Evolutionary conservation across 169 alveolate species (phyloP).

Genomic region (Eimeria falciformis): DNA sequence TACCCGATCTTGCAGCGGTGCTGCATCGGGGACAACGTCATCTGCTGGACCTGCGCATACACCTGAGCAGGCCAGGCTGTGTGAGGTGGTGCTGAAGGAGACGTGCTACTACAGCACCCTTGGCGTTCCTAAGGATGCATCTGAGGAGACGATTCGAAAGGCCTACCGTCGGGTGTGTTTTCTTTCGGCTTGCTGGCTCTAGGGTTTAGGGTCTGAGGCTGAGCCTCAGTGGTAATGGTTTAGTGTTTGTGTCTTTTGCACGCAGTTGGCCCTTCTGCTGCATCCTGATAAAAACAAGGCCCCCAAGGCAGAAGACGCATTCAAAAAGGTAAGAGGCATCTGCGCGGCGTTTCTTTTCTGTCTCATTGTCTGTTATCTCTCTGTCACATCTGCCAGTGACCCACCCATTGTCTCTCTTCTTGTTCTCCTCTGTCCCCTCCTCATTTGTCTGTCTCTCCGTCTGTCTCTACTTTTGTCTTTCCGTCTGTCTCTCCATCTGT

Average conservation of each 20-base stretch:
- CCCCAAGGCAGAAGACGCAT: conserved; percentile 96
- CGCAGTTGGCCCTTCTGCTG: conserved; percentile 92
- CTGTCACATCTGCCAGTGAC: not conserved
- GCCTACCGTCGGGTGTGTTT: conserved; percentile 86
- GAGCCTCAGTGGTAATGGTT: not conserved
- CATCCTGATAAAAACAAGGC: conserved; percentile 98
- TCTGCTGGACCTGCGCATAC: conserved; percentile 53
- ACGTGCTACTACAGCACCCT: conserved; percentile 93
- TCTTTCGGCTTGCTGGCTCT: not conserved
- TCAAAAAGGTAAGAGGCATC: conserved; percentile 89
- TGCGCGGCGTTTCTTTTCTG: not conserved
- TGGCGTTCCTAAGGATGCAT: conserved; percentile 92
- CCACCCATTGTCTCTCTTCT: not conserved
- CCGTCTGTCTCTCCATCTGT: not conserved
- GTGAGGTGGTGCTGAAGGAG: conserved; percentile 88
- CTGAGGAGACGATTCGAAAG: conserved; percentile 91
- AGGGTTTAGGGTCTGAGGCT: conserved; percentile 2
- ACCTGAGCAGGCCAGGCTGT: conserved; percentile 83
- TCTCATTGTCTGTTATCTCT: not conserved
- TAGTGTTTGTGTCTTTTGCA: not conserved
- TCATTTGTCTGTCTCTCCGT: not conserved
- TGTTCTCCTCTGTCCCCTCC: conserved; percentile 6
- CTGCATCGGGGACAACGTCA: conserved; percentile 1
- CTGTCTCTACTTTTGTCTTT: not conserved
- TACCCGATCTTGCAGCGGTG: not conserved